A percentile compares a stretch with the other conserved stretches of the same genome.
These are phyloP conservation scores for Fusarium robinianum DNA, from an alignment of 2,329 filamentous ascomycete genomes.

Conservation along the genomic window DNA sequence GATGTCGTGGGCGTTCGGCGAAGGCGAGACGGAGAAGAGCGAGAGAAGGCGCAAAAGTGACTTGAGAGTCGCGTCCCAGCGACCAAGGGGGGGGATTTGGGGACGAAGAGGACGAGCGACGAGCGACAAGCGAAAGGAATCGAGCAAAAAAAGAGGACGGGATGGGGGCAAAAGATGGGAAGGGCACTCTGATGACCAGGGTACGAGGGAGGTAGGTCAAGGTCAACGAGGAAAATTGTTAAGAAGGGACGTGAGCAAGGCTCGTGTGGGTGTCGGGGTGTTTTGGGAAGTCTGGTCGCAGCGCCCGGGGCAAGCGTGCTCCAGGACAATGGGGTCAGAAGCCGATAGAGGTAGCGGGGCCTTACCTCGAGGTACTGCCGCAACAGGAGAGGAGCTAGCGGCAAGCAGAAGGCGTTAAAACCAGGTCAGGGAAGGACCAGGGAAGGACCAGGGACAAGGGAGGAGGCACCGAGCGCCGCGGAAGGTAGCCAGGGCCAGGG, in stretches of 20 bases:
- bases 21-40: conserved; percentile 1
- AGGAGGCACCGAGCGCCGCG: conserved; percentile 29
- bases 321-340: conserved; percentile 34
- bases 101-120: no score
- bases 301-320: conserved; percentile 29
- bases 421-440: conserved; percentile 32
- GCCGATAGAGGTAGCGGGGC: conserved; percentile 27
- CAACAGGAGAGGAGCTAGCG: conserved; percentile 28
- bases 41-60: no score
- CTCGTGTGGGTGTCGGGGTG: conserved; percentile 20
- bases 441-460: conserved; percentile 29
- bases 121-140: no score
- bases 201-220: conserved; percentile 22
- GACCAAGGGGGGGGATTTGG: no score
- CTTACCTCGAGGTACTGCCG: conserved; percentile 31
- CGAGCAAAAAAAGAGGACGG: no score
- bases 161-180: no score
- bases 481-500: conserved; percentile 32
- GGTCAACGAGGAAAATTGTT: conserved; percentile 22
- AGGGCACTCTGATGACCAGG: no score
- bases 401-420: conserved; percentile 29
- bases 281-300: conserved; percentile 22
- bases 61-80: no score
- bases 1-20: neutral
- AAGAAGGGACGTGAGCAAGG: conserved; percentile 21